A percentile compares a stretch with the other conserved stretches of the same genome.
These are phyloP conservation scores for Aegilops speltoides DNA, from an alignment of 176 grass and related monocot genomes.

Conservation along the genomic window DNA sequence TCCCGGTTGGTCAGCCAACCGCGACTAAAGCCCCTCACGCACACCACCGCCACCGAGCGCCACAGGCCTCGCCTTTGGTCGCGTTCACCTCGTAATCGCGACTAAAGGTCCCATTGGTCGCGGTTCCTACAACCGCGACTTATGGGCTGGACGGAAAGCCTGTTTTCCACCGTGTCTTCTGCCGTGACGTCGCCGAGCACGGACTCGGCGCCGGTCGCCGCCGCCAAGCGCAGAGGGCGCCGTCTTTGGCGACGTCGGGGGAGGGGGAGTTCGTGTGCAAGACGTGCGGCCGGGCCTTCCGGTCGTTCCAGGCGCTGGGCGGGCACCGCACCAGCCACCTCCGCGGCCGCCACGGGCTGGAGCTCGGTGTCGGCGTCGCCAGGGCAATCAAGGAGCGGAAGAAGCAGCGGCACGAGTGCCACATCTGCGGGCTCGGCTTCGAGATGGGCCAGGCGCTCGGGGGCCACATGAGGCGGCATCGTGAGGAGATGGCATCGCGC, in stretches of 20 bases:
- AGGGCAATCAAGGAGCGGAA: slow-evolving; percentile 30
- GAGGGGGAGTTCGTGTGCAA: slow-evolving; percentile 52
- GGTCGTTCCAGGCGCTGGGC: slow-evolving; percentile 59
- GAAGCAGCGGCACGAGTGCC: slow-evolving; percentile 45
- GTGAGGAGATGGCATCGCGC: not conserved
- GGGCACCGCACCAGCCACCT: slow-evolving; percentile 50
- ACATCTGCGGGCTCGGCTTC: slow-evolving; percentile 61
- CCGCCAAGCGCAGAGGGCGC: not conserved
- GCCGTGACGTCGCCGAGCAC: not conserved
- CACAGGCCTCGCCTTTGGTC: too few species aligned
- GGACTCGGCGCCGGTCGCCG: not conserved
- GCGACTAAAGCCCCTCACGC: too few species aligned
- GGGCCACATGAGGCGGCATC: slow-evolving; percentile 62
- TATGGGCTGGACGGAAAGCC: too few species aligned
- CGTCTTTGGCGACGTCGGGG: not conserved
- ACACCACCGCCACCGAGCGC: too few species aligned
- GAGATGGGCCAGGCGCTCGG: slow-evolving; percentile 65
- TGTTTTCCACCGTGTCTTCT: too few species aligned
- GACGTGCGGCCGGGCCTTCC: slow-evolving; percentile 47
- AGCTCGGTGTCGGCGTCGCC: slow-evolving; percentile 41
- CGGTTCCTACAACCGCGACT: too few species aligned
- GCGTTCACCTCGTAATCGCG: too few species aligned
- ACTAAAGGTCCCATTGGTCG: too few species aligned
- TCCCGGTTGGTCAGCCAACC: too few species aligned
- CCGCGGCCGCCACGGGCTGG: slow-evolving; percentile 17